These are phyloP conservation scores for Novymonas esmeraldas DNA, from an alignment of 208 protist genomes.

Conservation along the genomic window DNA sequence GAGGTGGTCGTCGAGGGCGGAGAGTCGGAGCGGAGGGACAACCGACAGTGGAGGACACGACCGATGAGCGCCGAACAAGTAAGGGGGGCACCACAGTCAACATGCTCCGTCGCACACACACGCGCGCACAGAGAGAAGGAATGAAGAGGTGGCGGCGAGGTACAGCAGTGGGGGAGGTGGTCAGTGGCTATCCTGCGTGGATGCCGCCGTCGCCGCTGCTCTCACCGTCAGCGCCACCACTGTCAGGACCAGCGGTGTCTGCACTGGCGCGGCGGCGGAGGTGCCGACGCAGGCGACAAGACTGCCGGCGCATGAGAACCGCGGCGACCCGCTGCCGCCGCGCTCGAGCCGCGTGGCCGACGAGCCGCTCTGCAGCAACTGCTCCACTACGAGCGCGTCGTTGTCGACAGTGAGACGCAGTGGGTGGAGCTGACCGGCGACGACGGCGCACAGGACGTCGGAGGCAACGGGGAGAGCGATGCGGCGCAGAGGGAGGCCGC, in stretches of 20 bases:
- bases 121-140: too few species aligned
- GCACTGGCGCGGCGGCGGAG: neutral
- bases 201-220: neutral
- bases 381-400: neutral
- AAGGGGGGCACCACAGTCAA: too few species aligned
- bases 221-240: neutral
- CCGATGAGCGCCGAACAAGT: too few species aligned
- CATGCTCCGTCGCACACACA: too few species aligned
- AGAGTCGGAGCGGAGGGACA: too few species aligned
- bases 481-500: constrained; percentile 9
- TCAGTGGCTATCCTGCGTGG: too few species aligned
- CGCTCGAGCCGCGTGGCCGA: neutral
- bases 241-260: neutral
- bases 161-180: too few species aligned
- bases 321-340: neutral
- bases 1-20: too few species aligned
- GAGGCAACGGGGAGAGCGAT: constrained; percentile 1
- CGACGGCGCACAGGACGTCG: constrained; percentile 1
- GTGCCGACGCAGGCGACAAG: constrained; percentile 5
- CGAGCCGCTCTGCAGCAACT: constrained; percentile 6
- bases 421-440: constrained; percentile 8
- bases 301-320: neutral
- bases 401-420: neutral
- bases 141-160: too few species aligned
- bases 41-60: too few species aligned